These are phyloP conservation scores for Ephemerocybe angulata DNA, from an alignment of 768 basidiomycete genomes.

Conservation along the genomic window DNA sequence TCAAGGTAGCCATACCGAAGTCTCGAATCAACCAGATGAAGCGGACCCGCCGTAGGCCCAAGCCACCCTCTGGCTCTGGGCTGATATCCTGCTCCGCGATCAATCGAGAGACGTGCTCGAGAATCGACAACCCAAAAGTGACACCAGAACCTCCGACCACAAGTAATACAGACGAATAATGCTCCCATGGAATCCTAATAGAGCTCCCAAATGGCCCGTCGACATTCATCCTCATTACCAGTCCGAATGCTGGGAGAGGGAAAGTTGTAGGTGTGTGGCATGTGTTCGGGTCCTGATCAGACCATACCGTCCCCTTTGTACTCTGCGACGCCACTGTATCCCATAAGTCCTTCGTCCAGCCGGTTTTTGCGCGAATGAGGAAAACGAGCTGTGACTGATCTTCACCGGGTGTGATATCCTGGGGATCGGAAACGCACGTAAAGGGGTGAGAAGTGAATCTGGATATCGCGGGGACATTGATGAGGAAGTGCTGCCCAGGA, in stretches of 20 bases:
- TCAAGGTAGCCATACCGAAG: conserved; percentile 48
- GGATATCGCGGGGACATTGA: conserved; percentile 64
- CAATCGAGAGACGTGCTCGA: conserved; percentile 60
- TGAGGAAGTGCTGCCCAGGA: conserved; percentile 75
- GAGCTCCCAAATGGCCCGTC: conserved; percentile 73
- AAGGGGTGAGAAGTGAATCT: conserved; percentile 67
- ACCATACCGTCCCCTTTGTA: conserved; percentile 24
- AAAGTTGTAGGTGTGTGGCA: conserved; percentile 26
- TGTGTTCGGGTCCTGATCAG: conserved; percentile 27
- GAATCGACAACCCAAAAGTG: conserved; percentile 63
- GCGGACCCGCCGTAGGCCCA: conserved; percentile 49
- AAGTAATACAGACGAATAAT: conserved; percentile 56
- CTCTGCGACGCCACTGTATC: conserved; percentile 41
- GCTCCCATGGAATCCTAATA: conserved; percentile 53
- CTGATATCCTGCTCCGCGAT: no score
- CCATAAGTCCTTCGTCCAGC: conserved; percentile 69
- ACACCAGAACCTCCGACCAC: conserved; percentile 74
- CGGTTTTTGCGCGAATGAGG: conserved; percentile 64
- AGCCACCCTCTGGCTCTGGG: no score
- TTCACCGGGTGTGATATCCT: conserved; percentile 30
- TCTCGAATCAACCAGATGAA: conserved; percentile 79
- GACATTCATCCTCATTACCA: conserved; percentile 53
- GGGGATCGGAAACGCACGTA: conserved; percentile 61
- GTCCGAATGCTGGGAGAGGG: conserved; percentile 39
- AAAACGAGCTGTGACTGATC: conserved; percentile 49